Percentiles rank a stretch among this genome's conserved stretches.
phyloP scores from a whole-genome alignment of 345 rosid species.

The Eucalyptus sp. region DNA sequence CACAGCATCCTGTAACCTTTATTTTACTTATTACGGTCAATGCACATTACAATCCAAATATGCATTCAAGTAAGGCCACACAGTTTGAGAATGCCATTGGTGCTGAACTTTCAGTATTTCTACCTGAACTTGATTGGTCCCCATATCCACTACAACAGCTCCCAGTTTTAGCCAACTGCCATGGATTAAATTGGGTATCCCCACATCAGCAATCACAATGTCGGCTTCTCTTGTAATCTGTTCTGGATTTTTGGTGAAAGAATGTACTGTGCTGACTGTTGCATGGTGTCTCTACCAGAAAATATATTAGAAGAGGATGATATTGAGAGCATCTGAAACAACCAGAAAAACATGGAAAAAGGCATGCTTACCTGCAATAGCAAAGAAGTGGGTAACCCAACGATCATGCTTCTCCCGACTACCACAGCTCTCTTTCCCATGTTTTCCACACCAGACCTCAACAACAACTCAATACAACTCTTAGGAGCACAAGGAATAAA shows the following conservation, averaged over 20 bases:
- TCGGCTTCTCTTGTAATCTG: slow-evolving; percentile 9
- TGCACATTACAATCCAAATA: not conserved
- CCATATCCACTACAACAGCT: slow-evolving; percentile 17
- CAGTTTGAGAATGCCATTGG: not conserved
- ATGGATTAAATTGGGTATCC: slow-evolving; percentile 9
- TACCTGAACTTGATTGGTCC: slow-evolving; percentile 11
- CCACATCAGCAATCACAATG: slow-evolving; percentile 14
- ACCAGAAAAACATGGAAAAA: not conserved
- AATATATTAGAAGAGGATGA: not conserved
- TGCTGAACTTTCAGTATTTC: not conserved
- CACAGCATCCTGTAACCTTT: not conserved
- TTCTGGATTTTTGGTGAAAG: slow-evolving; percentile 12
- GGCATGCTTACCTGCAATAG: slow-evolving; percentile 6
- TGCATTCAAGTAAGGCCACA: not conserved
- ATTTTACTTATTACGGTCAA: not conserved
- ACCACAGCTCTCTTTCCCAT: slow-evolving; percentile 17
- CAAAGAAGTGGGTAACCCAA: slow-evolving; percentile 13
- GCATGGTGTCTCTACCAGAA: slow-evolving; percentile 17
- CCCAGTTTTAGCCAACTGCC: slow-evolving; percentile 20
- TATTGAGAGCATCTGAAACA: not conserved
- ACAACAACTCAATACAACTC: slow-evolving; percentile 18
- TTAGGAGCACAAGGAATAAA: slow-evolving; percentile 18
- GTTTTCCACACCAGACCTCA: slow-evolving; percentile 10
- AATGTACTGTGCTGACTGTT: slow-evolving; percentile 9
- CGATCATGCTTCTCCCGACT: slow-evolving; percentile 17